Conservation (phyloP, 495 filamentous ascomycete species). For the Xylaria nigripes region DNA sequence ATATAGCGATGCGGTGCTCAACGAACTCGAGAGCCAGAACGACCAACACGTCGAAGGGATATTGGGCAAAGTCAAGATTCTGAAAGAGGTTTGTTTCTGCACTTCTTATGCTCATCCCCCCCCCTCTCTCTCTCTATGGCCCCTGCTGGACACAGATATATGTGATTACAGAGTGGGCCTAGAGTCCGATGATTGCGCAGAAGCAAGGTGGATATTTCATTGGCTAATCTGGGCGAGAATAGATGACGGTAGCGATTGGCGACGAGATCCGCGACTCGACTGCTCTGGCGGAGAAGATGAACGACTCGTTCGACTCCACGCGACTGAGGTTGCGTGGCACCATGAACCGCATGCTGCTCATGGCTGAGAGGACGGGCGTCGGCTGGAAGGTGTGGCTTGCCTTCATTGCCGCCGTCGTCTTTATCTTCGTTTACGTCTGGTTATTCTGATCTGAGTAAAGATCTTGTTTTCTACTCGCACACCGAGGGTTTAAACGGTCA, state of each 20-base stretch:
- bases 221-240: background rate
- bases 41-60: conserved; percentile 86
- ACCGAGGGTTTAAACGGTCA: too few relatives aligned
- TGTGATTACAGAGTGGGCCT: too few relatives aligned
- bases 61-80: conserved; percentile 76
- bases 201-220: background rate
- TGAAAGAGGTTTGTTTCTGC: conserved; percentile 71
- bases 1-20: conserved; percentile 87
- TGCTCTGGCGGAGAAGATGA: conserved; percentile 78
- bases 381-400: conserved; percentile 88
- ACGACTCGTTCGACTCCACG: conserved; percentile 83
- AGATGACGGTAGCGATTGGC: conserved; percentile 86
- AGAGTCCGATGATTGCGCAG: background rate
- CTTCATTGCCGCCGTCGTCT: conserved; percentile 73
- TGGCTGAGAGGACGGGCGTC: conserved; percentile 89
- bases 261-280: conserved; percentile 87
- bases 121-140: too few relatives aligned
- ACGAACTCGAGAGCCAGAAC: conserved; percentile 92
- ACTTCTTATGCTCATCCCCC: background rate
- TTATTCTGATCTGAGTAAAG: conserved; percentile 57
- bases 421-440: conserved; percentile 89
- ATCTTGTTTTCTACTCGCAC: background rate
- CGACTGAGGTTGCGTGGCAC: conserved; percentile 72
- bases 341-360: conserved; percentile 93
- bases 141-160: too few relatives aligned